Percentiles rank a stretch among this genome's conserved stretches.
phyloP scores from a whole-genome alignment of 176 grass and related monocot genomes.

The Puya raimondii region DNA sequence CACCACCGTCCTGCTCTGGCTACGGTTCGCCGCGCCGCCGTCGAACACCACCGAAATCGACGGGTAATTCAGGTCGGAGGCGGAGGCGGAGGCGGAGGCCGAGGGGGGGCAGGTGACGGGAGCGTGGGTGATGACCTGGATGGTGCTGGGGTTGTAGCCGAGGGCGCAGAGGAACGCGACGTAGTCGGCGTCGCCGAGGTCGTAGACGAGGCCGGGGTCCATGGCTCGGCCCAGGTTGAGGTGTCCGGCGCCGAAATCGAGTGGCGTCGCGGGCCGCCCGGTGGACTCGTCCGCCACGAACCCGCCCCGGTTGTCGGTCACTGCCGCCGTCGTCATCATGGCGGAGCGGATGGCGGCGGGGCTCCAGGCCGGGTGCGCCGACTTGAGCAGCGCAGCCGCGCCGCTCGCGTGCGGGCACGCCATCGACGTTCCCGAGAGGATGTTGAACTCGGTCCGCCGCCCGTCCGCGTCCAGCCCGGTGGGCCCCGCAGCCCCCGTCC shows the following conservation, averaged over 20 bases:
- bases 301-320: constrained; percentile 45
- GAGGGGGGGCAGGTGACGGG: constrained; percentile 48
- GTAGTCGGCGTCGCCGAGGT: constrained; percentile 57
- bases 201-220: constrained; percentile 85
- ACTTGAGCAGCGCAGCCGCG: constrained; percentile 76
- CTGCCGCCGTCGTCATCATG: constrained; percentile 73
- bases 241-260: constrained; percentile 74
- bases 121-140: constrained; percentile 83
- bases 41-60: constrained; percentile 81
- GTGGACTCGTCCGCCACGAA: constrained; percentile 53
- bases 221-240: constrained; percentile 52
- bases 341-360: constrained; percentile 74
- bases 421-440: constrained; percentile 95
- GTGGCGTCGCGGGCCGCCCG: constrained; percentile 48
- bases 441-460: constrained; percentile 86
- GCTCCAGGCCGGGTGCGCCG: constrained; percentile 71
- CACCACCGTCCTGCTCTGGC: constrained; percentile 42
- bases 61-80: constrained; percentile 80
- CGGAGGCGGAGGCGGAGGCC: constrained; percentile 16
- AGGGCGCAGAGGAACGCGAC: constrained; percentile 83
- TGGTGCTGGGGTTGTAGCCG: constrained; percentile 64
- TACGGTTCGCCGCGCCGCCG: constrained; percentile 28
- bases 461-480: constrained; percentile 50
- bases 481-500: constrained; percentile 66
- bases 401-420: constrained; percentile 92